Evolutionary conservation across 805 yeast genomes (phyloP).

Genomic region (Blastobotrys terrestris): DNA sequence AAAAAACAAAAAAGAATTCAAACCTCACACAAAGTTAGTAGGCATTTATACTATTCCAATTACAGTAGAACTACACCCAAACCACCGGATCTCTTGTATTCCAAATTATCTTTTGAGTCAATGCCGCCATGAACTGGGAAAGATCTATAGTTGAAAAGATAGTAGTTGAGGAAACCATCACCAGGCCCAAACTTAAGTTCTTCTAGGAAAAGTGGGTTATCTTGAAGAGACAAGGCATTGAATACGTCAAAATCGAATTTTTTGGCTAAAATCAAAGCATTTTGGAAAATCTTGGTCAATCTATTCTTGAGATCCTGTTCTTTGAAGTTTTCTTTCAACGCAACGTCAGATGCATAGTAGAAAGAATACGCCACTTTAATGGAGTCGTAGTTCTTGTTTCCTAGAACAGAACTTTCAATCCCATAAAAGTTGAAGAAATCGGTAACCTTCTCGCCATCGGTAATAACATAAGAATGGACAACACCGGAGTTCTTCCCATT

Average conservation of each 20-base stretch:
- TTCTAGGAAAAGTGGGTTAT: conserved; percentile 75
- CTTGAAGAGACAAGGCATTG: conserved; percentile 88
- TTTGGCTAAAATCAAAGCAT: conserved; percentile 73
- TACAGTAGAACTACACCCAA: conserved; percentile 85
- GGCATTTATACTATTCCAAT: no score
- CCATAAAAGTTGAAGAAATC: conserved; percentile 89
- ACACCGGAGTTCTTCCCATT: conserved; percentile 46
- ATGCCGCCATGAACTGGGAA: conserved; percentile 80
- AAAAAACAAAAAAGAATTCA: no score
- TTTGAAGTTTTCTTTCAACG: conserved; percentile 35
- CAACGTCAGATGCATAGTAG: conserved; percentile 68
- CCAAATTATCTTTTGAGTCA: conserved; percentile 46
- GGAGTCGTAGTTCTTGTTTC: conserved; percentile 52
- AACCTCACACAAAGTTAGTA: no score
- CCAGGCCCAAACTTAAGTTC: conserved; percentile 87
- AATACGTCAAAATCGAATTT: conserved; percentile 73
- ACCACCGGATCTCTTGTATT: conserved; percentile 58
- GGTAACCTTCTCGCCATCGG: conserved; percentile 49
- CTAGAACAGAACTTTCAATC: conserved; percentile 77
- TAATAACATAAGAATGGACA: conserved; percentile 74
- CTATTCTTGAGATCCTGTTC: conserved; percentile 44
- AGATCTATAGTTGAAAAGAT: conserved; percentile 84
- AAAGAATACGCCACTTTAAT: conserved; percentile 83
- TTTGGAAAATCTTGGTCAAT: conserved; percentile 54
- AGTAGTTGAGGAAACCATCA: conserved; percentile 86